Base-by-base conservation (phyloP, 1,139 yeast species). In the Lodderomyces parapsilosis region DNA sequence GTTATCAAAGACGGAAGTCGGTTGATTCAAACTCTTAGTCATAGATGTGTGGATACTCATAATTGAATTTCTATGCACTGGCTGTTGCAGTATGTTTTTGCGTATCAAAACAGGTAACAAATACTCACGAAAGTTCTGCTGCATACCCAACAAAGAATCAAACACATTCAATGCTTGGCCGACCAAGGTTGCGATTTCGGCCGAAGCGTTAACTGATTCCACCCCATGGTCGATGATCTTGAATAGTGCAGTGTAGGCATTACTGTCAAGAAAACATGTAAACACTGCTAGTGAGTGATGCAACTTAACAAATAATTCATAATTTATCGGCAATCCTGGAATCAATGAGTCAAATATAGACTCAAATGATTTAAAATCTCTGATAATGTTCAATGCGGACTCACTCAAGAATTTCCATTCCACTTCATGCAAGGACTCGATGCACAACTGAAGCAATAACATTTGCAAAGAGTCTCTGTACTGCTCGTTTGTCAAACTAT, bases 251-350 rank as follows among this genome's bases (percentile, higher is more conserved):
- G 59, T 65, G 57, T 78, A 78, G 3, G 80, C 78, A 42, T 73
- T 74, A 38, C 78, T 84, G 32, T 78, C 79, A 56, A 81, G 86
- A 11, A 87, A 53, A 52, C 71, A 81, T 50, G 80, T 81, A 61
- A 88, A 61, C 1, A 80, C 68, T 4, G 85, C 80, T 2, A 86
- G 70, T 2, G 90, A 85, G 10, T 93, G 93, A 47, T 86, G 90
- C 23, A 81, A 74, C 47, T 71, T 74, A 2, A 76, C 58, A 49
- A 65, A 78, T 17, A 55, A 47, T 3, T 64, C 63, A 43, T 67
- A 70, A 39, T 63, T 60, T 17, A 66, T 35, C 14, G 49, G 48
- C 23, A 56, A 40, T 20, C 52, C 51, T 1, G 57, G 50, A 10
- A 57, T 47, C 9, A 57, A 51, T 2, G 58, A 53, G 10, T 65